Conservation (phyloP, 352 stramenopile species). For the Blastocystis sp. region DNA sequence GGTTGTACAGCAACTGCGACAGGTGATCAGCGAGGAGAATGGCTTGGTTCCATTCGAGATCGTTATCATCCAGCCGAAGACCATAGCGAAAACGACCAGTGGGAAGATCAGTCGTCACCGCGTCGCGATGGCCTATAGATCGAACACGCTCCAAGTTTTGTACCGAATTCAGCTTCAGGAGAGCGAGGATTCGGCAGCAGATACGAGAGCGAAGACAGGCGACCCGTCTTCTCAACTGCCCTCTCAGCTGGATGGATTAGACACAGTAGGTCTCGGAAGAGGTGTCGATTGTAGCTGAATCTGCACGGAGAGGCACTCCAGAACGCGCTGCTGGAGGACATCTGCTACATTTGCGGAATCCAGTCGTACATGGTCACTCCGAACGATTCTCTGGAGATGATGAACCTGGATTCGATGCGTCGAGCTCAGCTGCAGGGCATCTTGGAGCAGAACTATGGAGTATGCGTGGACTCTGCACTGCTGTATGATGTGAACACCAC, state of each 20-base stretch:
- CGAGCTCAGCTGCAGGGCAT: slow-evolving; percentile 6
- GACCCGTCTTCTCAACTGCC: background rate
- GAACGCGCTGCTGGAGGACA: slow-evolving; percentile 14
- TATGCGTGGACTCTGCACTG: background rate
- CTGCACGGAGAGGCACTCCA: background rate
- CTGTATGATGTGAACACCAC: slow-evolving; percentile 34
- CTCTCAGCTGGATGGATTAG: background rate
- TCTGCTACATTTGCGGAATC: background rate
- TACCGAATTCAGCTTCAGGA: background rate
- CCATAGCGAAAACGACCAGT: slow-evolving; percentile 93
- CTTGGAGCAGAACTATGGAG: slow-evolving; percentile 24
- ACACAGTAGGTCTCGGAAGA: background rate
- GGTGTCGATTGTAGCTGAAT: background rate
- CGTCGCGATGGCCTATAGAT: background rate
- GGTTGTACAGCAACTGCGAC: slow-evolving; percentile 72
- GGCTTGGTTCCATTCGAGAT: slow-evolving; percentile 79
- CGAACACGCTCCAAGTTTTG: background rate
- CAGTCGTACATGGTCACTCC: slow-evolving; percentile 30
- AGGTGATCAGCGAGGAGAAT: slow-evolving; percentile 74
- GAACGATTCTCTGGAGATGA: slow-evolving; percentile 46
- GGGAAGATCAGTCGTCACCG: slow-evolving; percentile 86
- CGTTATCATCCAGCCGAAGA: slow-evolving; percentile 80
- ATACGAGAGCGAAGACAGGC: background rate
- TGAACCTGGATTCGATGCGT: slow-evolving; percentile 3
- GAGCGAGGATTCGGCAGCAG: background rate